Evolutionary conservation across 163 green algal genomes (phyloP).

Genomic region (Trebouxia gelatinosa): DNA sequence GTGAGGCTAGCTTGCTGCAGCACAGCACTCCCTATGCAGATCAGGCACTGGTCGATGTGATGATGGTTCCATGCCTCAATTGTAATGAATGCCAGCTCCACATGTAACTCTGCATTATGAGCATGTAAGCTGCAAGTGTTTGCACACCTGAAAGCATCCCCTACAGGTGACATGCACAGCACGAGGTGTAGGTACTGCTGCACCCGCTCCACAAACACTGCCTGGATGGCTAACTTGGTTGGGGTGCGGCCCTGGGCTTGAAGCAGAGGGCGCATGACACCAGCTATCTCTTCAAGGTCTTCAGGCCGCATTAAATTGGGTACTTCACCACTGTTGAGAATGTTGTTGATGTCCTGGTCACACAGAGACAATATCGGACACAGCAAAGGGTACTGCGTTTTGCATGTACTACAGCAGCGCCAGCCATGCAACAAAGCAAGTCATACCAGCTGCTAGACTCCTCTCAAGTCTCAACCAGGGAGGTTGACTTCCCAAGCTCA

Average conservation of each 20-base stretch:
- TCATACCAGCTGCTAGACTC: background rate
- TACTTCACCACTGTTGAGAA: conserved; percentile 80
- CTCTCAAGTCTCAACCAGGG: too few species aligned
- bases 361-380: background rate
- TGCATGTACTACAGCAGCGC: background rate
- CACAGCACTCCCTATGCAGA: too few species aligned
- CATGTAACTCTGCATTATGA: background rate
- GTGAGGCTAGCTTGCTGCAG: background rate
- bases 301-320: conserved; percentile 43
- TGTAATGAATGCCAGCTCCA: background rate
- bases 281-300: conserved; percentile 49
- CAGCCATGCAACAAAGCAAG: background rate
- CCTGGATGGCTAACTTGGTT: conserved; percentile 62
- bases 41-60: too few species aligned
- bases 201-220: conserved; percentile 67
- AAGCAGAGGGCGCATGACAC: conserved; percentile 44
- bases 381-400: background rate
- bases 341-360: conserved; percentile 81
- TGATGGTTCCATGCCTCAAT: background rate
- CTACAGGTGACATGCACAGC: conserved; percentile 80
- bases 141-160: conserved; percentile 69
- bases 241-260: background rate
- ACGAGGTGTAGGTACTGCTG: conserved; percentile 76
- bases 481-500: too few species aligned
- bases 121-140: background rate